Conservation (phyloP, 2,329 filamentous ascomycete species). For the Penicillium rolfsii region DNA sequence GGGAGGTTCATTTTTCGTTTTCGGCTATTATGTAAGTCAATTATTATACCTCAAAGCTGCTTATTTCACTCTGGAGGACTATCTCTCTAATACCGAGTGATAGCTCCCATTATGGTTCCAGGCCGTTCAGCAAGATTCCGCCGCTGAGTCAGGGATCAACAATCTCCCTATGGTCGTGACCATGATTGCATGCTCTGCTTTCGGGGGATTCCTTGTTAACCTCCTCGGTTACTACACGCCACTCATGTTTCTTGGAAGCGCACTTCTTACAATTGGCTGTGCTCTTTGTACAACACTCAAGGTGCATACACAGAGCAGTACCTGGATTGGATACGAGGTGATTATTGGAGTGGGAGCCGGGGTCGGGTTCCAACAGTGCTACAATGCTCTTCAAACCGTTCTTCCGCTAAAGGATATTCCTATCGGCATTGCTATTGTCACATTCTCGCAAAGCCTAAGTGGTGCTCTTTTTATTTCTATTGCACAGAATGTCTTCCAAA, state of each 20-base stretch:
- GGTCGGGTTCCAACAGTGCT: conserved; percentile 41
- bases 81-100: neutral
- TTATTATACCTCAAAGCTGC: no score
- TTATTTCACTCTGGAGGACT: no score
- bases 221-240: conserved; percentile 46
- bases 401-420: conserved; percentile 40
- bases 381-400: conserved; percentile 42
- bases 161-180: conserved; percentile 42
- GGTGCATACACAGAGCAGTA: conserved; percentile 30
- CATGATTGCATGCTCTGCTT: conserved; percentile 37
- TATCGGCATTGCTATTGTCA: conserved; percentile 40
- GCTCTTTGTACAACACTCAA: conserved; percentile 43
- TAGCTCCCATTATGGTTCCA: conserved; percentile 52
- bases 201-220: conserved; percentile 38
- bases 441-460: conserved; percentile 44
- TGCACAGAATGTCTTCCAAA: conserved; percentile 45
- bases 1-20: conserved; percentile 49
- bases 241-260: conserved; percentile 39
- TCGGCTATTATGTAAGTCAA: conserved; percentile 49
- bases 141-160: conserved; percentile 43
- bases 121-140: conserved; percentile 39
- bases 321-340: conserved; percentile 47
- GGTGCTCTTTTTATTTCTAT: conserved; percentile 44
- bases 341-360: conserved; percentile 43
- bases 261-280: conserved; percentile 38